Conservation (phyloP, 352 stramenopile genomes). For the Phytopythium delawarense region DNA sequence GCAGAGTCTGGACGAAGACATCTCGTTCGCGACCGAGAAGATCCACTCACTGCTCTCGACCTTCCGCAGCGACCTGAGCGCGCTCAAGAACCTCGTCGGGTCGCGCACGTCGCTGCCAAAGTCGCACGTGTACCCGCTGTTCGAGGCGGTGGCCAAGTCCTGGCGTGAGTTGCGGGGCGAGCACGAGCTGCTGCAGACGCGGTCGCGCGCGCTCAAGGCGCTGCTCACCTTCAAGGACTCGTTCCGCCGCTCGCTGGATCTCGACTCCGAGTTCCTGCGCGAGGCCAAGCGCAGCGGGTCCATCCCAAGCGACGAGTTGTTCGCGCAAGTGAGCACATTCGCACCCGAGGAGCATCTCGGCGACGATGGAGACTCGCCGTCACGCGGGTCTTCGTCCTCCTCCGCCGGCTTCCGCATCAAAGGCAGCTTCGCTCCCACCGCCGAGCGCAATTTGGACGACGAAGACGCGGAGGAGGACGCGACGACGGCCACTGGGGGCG, state of each 20-base stretch:
- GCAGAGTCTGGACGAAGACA: slow-evolving; percentile 90
- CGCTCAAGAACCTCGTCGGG: slow-evolving; percentile 81
- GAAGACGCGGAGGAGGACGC: slow-evolving; percentile 45
- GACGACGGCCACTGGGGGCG: slow-evolving; percentile 4
- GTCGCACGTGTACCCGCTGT: slow-evolving; percentile 93
- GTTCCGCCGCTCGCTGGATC: slow-evolving; percentile 48
- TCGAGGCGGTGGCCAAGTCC: slow-evolving; percentile 83
- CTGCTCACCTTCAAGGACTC: slow-evolving; percentile 77
- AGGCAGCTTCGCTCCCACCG: slow-evolving; percentile 17
- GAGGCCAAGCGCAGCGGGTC: slow-evolving; percentile 46
- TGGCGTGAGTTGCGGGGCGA: slow-evolving; percentile 82
- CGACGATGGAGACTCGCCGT: neutral
- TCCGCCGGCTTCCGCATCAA: slow-evolving; percentile 23
- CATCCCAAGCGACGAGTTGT: slow-evolving; percentile 66
- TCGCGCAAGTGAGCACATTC: slow-evolving; percentile 63
- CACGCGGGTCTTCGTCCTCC: neutral
- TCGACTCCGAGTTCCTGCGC: slow-evolving; percentile 52
- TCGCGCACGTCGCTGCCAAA: slow-evolving; percentile 88
- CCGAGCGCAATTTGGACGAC: slow-evolving; percentile 17
- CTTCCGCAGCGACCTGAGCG: slow-evolving; percentile 64
- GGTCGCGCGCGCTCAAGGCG: slow-evolving; percentile 60
- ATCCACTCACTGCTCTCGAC: slow-evolving; percentile 63
- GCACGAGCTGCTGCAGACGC: slow-evolving; percentile 62
- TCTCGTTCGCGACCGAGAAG: slow-evolving; percentile 78
- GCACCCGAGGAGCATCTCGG: slow-evolving; percentile 32